Percentiles rank a stretch among this genome's conserved stretches.
These are phyloP conservation scores for Tothia fuscella DNA, from an alignment of 2,329 filamentous ascomycete species.

Conservation along the genomic window DNA sequence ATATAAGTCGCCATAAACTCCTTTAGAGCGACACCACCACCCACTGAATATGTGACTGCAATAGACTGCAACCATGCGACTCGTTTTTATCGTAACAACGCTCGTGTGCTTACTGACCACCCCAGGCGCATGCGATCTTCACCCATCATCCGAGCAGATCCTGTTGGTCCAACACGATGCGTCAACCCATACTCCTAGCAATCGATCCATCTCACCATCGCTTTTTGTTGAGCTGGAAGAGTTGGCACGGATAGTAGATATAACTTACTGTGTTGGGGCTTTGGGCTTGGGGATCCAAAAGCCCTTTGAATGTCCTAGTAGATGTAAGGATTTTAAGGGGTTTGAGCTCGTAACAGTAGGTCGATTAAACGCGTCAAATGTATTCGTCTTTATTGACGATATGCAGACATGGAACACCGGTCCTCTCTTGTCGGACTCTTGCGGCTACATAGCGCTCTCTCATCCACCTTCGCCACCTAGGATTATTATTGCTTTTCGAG, in stretches of 20 bases:
- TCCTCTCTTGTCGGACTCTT: conserved; percentile 73
- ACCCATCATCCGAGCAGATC: conserved; percentile 5
- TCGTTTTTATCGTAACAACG: neutral
- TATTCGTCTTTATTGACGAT: conserved; percentile 10
- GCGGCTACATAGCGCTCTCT: conserved; percentile 87
- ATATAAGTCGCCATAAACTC: too few relatives aligned
- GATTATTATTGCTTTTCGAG: conserved; percentile 81
- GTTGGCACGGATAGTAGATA: conserved; percentile 81
- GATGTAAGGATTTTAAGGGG: conserved; percentile 70
- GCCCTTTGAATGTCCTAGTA: conserved; percentile 76
- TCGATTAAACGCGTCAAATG: conserved; percentile 8
- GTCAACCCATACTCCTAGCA: conserved; percentile 10
- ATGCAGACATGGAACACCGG: conserved; percentile 77
- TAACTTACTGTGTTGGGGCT: conserved; percentile 82
- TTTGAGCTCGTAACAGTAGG: conserved; percentile 60
- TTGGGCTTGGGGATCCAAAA: conserved; percentile 70
- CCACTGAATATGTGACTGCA: conserved; percentile 2
- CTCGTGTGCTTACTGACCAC: conserved; percentile 3
- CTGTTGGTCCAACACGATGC: conserved; percentile 4
- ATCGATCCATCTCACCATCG: conserved; percentile 39
- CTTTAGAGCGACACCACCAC: too few relatives aligned
- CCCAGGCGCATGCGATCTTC: neutral
- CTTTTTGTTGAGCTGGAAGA: conserved; percentile 80
- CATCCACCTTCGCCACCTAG: conserved; percentile 47
- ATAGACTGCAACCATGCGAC: neutral